A percentile compares a stretch with the other conserved stretches of the same genome.
These are phyloP conservation scores for Mycena galericulata DNA, from an alignment of 768 basidiomycete species.

Conservation along the genomic window DNA sequence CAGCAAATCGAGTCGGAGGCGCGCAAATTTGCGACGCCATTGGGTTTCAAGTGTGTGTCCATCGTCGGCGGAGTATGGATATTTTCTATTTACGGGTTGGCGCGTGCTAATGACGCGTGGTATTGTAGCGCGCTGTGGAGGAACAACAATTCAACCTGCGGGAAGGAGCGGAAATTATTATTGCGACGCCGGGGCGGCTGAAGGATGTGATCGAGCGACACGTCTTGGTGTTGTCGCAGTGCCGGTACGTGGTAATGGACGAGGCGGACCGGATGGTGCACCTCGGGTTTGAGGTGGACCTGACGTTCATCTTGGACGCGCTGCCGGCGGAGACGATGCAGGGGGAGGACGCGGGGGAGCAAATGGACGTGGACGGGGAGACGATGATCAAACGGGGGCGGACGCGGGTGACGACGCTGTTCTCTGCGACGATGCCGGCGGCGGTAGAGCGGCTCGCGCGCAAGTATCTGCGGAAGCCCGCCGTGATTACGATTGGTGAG, in stretches of 20 bases:
- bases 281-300: conserved; percentile 94
- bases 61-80: conserved; percentile 94
- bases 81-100: conserved; percentile 15
- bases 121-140: conserved; percentile 83
- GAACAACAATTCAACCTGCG: conserved; percentile 98
- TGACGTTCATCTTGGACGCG: conserved; percentile 95
- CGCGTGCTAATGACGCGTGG: conserved; percentile 1
- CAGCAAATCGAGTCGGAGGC: conserved; percentile 97
- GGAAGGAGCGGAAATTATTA: conserved; percentile 98
- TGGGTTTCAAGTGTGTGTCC: conserved; percentile 95
- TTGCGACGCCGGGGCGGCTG: conserved; percentile 97
- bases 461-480: conserved; percentile 94
- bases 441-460: conserved; percentile 95
- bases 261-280: conserved; percentile 99
- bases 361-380: conserved; percentile 84
- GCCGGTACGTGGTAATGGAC: conserved; percentile 99
- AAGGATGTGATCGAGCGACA: conserved; percentile 98
- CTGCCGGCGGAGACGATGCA: conserved; percentile 90
- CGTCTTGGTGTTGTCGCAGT: conserved; percentile 95
- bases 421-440: conserved; percentile 98
- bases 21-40: conserved; percentile 88
- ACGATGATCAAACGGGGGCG: conserved; percentile 79
- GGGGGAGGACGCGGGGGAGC: conserved; percentile 81
- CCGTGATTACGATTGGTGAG: conserved; percentile 97
- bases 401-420: conserved; percentile 93